Conservation (phyloP, 1,139 yeast genomes). For the Saccharomyces pastorianus region DNA sequence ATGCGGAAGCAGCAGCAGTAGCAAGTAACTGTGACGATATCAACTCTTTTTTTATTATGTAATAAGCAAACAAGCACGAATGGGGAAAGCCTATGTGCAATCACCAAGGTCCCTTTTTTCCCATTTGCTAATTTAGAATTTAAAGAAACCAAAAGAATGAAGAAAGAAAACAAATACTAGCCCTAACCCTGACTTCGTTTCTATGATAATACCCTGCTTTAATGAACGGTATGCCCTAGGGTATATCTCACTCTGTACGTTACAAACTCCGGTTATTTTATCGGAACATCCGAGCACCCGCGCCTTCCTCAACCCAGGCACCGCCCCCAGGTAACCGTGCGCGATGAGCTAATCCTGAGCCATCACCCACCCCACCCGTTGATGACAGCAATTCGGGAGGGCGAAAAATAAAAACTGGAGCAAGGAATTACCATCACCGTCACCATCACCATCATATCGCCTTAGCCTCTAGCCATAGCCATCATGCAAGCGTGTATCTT, state of each 20-base stretch:
- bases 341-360: not conserved
- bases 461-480: not conserved
- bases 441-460: not conserved
- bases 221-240: not conserved
- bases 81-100: not conserved
- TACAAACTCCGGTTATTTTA: not conserved
- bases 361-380: conserved; percentile 1
- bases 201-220: not conserved
- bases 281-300: conserved; percentile 1
- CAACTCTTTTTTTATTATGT: not conserved
- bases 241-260: not conserved
- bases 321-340: not conserved
- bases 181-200: not conserved
- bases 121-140: not conserved
- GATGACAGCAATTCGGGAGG: conserved; percentile 1
- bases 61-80: not conserved
- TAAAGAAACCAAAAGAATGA: not conserved
- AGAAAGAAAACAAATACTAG: not conserved
- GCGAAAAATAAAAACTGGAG: not conserved
- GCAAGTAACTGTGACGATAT: not conserved
- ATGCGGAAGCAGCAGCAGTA: not conserved
- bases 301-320: conserved; percentile 1
- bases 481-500: not conserved
- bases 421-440: not conserved
- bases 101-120: not conserved